Evolutionary conservation across 1,139 yeast species (phyloP), one percentile per base, ranked within the genome.

Genomic region (Suhomyces anneliseae): DNA sequence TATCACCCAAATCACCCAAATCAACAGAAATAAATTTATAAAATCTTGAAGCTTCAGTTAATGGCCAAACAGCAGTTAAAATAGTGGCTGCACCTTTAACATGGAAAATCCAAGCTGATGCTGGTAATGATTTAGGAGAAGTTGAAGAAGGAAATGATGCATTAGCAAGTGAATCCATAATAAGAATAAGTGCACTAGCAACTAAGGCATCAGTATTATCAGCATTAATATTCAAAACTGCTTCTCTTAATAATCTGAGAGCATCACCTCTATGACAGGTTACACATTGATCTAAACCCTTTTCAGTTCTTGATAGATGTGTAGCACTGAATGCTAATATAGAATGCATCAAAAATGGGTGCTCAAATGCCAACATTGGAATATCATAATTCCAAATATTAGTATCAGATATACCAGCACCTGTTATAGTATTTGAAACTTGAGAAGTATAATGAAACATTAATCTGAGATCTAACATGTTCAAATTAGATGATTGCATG

Each of bases 61-160:
- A 72, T 4, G 97, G 97, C 88, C 97, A 90, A 12, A 90, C 96
- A 0, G 97, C 96, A 1, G 96, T 87, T 47, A 92, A 72, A 42
- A 92, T 92, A 0, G 97, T 92, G 5, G 97, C 97, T 0, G 97
- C 97, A 24, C 97, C 98, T 58, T 95, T 88, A 11, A 92, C 97
- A 62, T 92, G 97, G 72, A 90, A 93, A 48, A 92, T 85, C 98
- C 98, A 92, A 0, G 97, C 96, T 7, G 93, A 85, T 1, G 97
- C 93, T 1, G 97, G 96, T 46, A 90, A 69, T 6, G 89, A 80
- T 55, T 82, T 83, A 4, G 79, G 78, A 5, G 76, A 70, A 31
- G 85, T 78, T 4, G 83, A 74, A 6, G 81, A 75, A 2, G 96
- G 90, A 39, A 85, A 74, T 2, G 95, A 83, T 0, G 97, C 97